Evolutionary conservation across 768 basidiomycete genomes (phyloP), one percentile per base, ranked within the genome.

Genomic region (Tulasnella sp.): DNA sequence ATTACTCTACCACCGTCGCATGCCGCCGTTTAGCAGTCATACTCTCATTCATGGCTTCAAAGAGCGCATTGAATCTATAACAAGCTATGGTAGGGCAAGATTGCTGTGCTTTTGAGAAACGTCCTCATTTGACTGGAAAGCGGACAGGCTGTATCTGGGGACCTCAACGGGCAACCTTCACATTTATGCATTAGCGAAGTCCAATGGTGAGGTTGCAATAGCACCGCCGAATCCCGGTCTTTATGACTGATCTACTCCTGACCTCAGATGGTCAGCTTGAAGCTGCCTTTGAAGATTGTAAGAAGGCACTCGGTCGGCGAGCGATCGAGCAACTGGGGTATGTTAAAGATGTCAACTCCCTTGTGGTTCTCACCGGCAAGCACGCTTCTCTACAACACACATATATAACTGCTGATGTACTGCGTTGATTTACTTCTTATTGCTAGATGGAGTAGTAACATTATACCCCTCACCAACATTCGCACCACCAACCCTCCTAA

Each of bases 281-380:
- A 35, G 82, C 87, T 0, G 85, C 86, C 51, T 83, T 90, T 1
- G 85, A 91, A 5, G 92, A 94, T 81, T 87, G 87, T 40, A 93
- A 88, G 89, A 91, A 91, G 81, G 86, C 84, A 16, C 82, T 95
- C 44, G 87, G 89, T 37, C 86, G 89, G 80, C 90, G 88, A 82
- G 86, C 93, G 18, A 92, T 99, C 61, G 97, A 99, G 77, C 95
- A 96, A 82, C 86, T 99, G 3, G 94, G 91, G 0, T 92, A 91
- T 75, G 88, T 98, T 80, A 91, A 91, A 80, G 93, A 95, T 81
- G 88, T 93, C n/a, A 92, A 94, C 81, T 92, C 93, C 4, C 86
- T 99, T 32, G 91, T 94, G 3, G 86, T 93, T 5, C 88, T 99
- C 5, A 93, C 94, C 35, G 96, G 96, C 95, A 82, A 78, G 88